These are phyloP conservation scores for Symbiotaphrina buchneri DNA, from an alignment of 495 filamentous ascomycete species.

Conservation along the genomic window DNA sequence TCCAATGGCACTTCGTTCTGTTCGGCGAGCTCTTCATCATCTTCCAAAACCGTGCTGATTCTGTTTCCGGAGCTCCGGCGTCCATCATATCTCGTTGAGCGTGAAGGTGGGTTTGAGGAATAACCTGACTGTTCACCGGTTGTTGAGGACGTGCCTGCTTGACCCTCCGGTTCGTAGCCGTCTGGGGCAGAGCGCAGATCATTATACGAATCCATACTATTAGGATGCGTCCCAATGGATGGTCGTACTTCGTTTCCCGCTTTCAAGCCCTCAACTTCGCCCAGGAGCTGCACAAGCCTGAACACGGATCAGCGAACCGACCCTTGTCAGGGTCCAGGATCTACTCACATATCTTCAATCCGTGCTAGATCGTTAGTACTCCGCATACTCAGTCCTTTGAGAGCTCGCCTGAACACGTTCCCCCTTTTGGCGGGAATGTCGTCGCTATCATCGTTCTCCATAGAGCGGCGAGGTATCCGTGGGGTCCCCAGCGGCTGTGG, in stretches of 20 bases:
- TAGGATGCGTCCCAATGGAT: slow-evolving; percentile 10
- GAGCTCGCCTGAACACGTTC: slow-evolving; percentile 75
- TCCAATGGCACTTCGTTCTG: slow-evolving; percentile 21
- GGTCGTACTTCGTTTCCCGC: slow-evolving; percentile 21
- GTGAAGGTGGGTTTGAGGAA: slow-evolving; percentile 41
- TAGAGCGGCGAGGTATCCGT: slow-evolving; percentile 10
- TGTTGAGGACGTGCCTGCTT: slow-evolving; percentile 46
- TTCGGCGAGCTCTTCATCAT: slow-evolving; percentile 42
- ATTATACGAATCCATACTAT: slow-evolving; percentile 24
- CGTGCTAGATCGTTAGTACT: slow-evolving; percentile 70
- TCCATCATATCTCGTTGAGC: slow-evolving; percentile 28
- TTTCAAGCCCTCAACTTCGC: slow-evolving; percentile 78
- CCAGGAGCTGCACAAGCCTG: slow-evolving; percentile 58
- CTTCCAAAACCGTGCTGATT: slow-evolving; percentile 74
- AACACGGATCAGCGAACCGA: neutral
- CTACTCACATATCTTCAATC: slow-evolving; percentile 63
- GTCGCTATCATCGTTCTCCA: slow-evolving; percentile 31
- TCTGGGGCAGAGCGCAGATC: slow-evolving; percentile 32
- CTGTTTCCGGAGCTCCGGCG: slow-evolving; percentile 50
- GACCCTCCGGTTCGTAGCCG: slow-evolving; percentile 67
- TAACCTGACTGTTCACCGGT: slow-evolving; percentile 59
- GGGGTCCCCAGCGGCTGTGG: slow-evolving; percentile 17
- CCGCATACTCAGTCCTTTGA: slow-evolving; percentile 71
- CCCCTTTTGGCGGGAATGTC: slow-evolving; percentile 59
- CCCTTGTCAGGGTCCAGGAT: slow-evolving; percentile 3